Conservation (phyloP, 169 alveolate genomes). For the Plasmodium gonderi region DNA sequence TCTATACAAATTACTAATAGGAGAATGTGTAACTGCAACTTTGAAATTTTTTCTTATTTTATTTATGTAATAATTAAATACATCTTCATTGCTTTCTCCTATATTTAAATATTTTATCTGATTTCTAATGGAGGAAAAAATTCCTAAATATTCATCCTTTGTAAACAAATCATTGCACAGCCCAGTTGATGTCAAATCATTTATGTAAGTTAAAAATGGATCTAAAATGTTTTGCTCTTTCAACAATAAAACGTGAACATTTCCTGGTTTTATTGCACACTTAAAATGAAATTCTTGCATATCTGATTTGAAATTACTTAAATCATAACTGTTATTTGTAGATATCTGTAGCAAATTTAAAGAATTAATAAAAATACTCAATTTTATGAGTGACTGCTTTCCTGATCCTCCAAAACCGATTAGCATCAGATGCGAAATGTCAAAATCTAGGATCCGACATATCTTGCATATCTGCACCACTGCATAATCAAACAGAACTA, state of each 20-base stretch:
- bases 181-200: slow-evolving; percentile 96
- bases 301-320: slow-evolving; percentile 91
- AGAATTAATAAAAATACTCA: slow-evolving; percentile 92
- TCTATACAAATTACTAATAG: slow-evolving; percentile 67
- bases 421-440: slow-evolving; percentile 94
- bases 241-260: slow-evolving; percentile 92
- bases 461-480: slow-evolving; percentile 94
- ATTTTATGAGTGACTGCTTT: slow-evolving; percentile 93
- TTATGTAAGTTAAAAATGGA: slow-evolving; percentile 92
- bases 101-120: slow-evolving; percentile 76
- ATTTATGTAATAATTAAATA: slow-evolving; percentile 84
- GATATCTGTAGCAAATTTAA: slow-evolving; percentile 89
- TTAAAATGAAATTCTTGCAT: slow-evolving; percentile 94
- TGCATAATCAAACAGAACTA: slow-evolving; percentile 95
- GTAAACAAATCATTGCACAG: slow-evolving; percentile 94
- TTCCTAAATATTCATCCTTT: slow-evolving; percentile 92
- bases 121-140: slow-evolving; percentile 90
- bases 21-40: slow-evolving; percentile 77
- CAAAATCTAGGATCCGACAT: slow-evolving; percentile 93
- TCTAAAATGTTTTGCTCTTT: slow-evolving; percentile 95
- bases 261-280: slow-evolving; percentile 93
- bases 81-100: slow-evolving; percentile 90
- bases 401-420: slow-evolving; percentile 99
- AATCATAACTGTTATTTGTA: slow-evolving; percentile 92
- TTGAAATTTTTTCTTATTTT: slow-evolving; percentile 79